phyloP scores from a whole-genome alignment of 2,329 filamentous ascomycete species.

The Zelopaecilomyces penicillatus region DNA sequence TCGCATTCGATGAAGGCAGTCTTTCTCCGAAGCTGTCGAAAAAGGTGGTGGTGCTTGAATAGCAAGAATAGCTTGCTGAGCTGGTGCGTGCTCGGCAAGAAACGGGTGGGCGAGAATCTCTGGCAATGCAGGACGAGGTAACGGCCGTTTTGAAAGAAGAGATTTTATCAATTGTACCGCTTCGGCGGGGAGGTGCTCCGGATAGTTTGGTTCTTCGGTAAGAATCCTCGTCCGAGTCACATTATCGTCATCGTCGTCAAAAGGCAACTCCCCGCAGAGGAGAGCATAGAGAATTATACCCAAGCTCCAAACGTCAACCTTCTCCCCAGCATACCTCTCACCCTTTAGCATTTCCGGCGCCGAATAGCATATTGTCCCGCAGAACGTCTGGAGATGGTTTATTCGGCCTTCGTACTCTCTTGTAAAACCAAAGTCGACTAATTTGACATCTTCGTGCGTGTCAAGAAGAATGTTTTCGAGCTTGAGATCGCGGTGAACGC shows the following conservation, averaged over 20 bases:
- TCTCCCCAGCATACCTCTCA: slow-evolving; percentile 95
- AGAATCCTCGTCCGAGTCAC: slow-evolving; percentile 80
- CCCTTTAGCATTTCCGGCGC: slow-evolving; percentile 98
- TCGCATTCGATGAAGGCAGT: slow-evolving; percentile 85
- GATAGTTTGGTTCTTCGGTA: slow-evolving; percentile 76
- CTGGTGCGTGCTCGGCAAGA: slow-evolving; percentile 74
- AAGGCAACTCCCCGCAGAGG: slow-evolving; percentile 78
- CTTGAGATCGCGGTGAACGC: slow-evolving; percentile 94
- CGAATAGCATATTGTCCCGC: slow-evolving; percentile 94
- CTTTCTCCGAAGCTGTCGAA: slow-evolving; percentile 77
- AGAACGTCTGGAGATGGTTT: slow-evolving; percentile 94
- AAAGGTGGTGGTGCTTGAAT: slow-evolving; percentile 75
- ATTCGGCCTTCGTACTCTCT: slow-evolving; percentile 92
- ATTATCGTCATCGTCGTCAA: slow-evolving; percentile 91
- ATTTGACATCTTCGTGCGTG: slow-evolving; percentile 93
- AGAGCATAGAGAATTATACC: slow-evolving; percentile 79
- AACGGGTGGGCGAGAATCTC: slow-evolving; percentile 87
- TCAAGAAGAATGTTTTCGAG: slow-evolving; percentile 86
- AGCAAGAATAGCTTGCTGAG: slow-evolving; percentile 84
- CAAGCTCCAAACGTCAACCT: slow-evolving; percentile 93
- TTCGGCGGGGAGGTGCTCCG: slow-evolving; percentile 68
- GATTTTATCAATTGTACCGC: slow-evolving; percentile 68
- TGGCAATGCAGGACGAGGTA: slow-evolving; percentile 70
- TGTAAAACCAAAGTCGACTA: slow-evolving; percentile 97
- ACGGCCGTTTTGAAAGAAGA: slow-evolving; percentile 83